These are phyloP conservation scores for Taxawa tesnikishii DNA, from an alignment of 2,329 filamentous ascomycete species.

Conservation along the genomic window DNA sequence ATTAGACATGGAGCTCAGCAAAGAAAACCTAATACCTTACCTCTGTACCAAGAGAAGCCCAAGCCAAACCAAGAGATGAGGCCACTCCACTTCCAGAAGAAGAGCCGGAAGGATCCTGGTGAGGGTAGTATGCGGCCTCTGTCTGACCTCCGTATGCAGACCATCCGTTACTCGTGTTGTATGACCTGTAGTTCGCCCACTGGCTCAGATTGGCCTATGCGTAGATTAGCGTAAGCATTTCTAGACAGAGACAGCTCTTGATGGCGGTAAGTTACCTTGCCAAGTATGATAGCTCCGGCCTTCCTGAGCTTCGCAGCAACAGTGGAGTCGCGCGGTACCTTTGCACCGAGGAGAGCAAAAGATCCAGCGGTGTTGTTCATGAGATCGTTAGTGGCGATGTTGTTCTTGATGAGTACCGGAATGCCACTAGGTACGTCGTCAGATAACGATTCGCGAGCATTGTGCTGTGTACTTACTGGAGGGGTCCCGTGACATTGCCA, in stretches of 20 bases:
- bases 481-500: constrained; percentile 13
- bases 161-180: constrained; percentile 50
- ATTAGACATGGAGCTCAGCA: neutral
- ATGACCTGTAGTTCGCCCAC: constrained; percentile 50
- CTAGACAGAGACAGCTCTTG: too few relatives aligned
- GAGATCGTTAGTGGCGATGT: constrained; percentile 48
- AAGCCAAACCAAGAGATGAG: constrained; percentile 44
- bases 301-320: constrained; percentile 47
- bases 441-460: too few relatives aligned
- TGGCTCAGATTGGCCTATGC: constrained; percentile 50
- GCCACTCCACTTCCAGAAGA: constrained; percentile 51
- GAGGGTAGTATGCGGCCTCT: constrained; percentile 46
- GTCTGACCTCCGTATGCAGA: constrained; percentile 51
- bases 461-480: too few relatives aligned
- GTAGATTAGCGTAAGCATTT: too few relatives aligned
- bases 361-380: constrained; percentile 57
- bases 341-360: constrained; percentile 47
- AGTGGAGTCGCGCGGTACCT: constrained; percentile 43
- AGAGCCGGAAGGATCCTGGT: constrained; percentile 49
- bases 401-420: constrained; percentile 28
- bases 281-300: constrained; percentile 51
- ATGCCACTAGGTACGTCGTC: constrained; percentile 5
- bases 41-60: constrained; percentile 50
- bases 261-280: too few relatives aligned
- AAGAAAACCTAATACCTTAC: too few relatives aligned